A percentile compares a stretch with the other conserved stretches of the same genome.
Conservation (phyloP, 805 yeast genomes). For the Yamadazyma scolyti region DNA sequence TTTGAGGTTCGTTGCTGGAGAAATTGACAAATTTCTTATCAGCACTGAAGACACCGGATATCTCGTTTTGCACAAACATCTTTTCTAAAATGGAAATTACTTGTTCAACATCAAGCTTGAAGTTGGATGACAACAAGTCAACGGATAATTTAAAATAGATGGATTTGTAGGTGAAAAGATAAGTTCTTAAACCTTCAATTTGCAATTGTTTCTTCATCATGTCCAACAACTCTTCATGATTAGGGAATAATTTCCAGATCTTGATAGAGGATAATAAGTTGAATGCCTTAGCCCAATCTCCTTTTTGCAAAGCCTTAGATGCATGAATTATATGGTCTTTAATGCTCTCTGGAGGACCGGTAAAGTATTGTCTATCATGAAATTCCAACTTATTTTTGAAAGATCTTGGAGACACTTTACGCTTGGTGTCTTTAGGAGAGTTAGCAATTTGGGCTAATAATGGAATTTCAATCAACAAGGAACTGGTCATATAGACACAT, state of each 20-base stretch:
- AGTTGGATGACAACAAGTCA: constrained; percentile 57
- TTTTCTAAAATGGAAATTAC: constrained; percentile 65
- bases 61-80: constrained; percentile 75
- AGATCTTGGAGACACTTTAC: constrained; percentile 63
- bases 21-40: constrained; percentile 65
- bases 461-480: constrained; percentile 89
- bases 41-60: constrained; percentile 73
- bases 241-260: constrained; percentile 81
- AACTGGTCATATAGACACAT: constrained; percentile 87
- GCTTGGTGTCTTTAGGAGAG: constrained; percentile 60
- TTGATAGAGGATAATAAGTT: constrained; percentile 71
- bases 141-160: constrained; percentile 74
- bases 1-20: constrained; percentile 66
- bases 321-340: constrained; percentile 92
- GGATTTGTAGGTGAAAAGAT: constrained; percentile 76
- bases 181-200: constrained; percentile 89
- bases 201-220: constrained; percentile 79
- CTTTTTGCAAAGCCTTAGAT: constrained; percentile 80
- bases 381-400: constrained; percentile 89
- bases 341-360: constrained; percentile 97
- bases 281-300: constrained; percentile 82
- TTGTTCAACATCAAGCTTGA: constrained; percentile 54
- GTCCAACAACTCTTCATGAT: constrained; percentile 60
- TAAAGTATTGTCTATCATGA: constrained; percentile 90
- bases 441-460: constrained; percentile 66